Conservation (phyloP, 139 green algal species). For the Chlamydomonas schloesseri region DNA sequence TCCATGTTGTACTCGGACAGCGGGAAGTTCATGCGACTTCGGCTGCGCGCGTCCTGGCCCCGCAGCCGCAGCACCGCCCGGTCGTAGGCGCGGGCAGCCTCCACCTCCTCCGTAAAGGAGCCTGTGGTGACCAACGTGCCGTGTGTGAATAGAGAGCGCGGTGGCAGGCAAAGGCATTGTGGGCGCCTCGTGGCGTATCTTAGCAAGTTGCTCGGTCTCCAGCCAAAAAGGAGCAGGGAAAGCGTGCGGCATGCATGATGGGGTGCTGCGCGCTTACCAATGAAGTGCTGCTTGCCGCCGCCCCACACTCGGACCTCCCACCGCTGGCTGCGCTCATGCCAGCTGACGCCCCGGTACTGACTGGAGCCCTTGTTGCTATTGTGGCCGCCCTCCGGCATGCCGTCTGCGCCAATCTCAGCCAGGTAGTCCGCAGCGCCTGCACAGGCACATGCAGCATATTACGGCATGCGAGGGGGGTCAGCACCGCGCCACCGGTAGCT, state of each 20-base stretch:
- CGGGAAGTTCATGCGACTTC: slow-evolving; percentile 70
- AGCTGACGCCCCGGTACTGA: slow-evolving; percentile 61
- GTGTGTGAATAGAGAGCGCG: no score
- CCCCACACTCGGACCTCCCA: slow-evolving; percentile 70
- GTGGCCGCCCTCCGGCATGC: slow-evolving; percentile 14
- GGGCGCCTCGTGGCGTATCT: no score
- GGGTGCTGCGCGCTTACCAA: slow-evolving; percentile 51
- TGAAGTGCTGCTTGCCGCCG: slow-evolving; percentile 72
- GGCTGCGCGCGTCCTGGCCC: slow-evolving; percentile 53
- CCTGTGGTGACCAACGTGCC: no score
- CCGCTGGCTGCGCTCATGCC: slow-evolving; percentile 62
- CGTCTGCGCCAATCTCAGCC: slow-evolving; percentile 24
- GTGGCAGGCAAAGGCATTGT: no score
- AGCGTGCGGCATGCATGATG: no score
- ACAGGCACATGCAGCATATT: no score
- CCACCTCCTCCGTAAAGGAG: slow-evolving; percentile 56
- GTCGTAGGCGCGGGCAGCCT: slow-evolving; percentile 67
- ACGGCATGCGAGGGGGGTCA: no score
- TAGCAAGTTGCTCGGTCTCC: no score
- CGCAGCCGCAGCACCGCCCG: slow-evolving; percentile 53
- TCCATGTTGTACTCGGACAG: slow-evolving; percentile 66
- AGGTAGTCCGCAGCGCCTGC: slow-evolving; percentile 42
- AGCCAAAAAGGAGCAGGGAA: no score
- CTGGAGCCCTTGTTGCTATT: slow-evolving; percentile 58
- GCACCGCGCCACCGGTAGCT: no score